Conservation (phyloP, 768 basidiomycete species). For the Mycena metata region DNA sequence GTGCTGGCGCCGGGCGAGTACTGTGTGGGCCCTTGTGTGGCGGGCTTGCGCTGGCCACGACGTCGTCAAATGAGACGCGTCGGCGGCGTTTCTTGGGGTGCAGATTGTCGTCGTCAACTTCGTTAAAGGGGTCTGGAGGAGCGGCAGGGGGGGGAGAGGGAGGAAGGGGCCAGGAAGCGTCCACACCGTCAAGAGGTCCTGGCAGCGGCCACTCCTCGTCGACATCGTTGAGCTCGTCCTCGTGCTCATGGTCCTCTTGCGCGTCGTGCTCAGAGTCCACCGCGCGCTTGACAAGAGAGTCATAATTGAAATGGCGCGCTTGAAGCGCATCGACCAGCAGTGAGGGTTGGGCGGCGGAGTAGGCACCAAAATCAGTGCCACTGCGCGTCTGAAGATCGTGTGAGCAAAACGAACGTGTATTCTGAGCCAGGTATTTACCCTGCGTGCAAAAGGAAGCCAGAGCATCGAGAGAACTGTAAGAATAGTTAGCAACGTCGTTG, state of each 20-base stretch:
- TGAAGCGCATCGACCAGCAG: background rate
- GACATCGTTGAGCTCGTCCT: background rate
- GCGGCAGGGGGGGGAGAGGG: background rate
- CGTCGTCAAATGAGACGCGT: background rate
- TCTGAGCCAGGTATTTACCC: too few relatives aligned
- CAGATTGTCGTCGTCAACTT: background rate
- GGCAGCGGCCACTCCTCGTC: background rate
- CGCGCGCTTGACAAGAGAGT: background rate
- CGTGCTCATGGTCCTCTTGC: background rate
- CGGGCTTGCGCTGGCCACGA: background rate
- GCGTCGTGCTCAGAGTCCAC: background rate
- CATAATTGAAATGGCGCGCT: background rate
- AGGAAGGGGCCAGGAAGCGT: background rate
- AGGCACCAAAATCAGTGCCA: background rate
- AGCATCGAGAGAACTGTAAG: too few relatives aligned
- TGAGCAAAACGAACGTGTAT: too few relatives aligned
- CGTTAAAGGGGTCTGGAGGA: background rate
- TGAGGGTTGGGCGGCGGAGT: background rate
- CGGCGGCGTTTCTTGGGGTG: background rate
- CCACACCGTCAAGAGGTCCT: background rate
- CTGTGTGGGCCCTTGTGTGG: conserved; percentile 10
- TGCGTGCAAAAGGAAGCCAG: too few relatives aligned
- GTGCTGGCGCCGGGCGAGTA: background rate
- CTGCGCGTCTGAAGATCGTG: background rate
- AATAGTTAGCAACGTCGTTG: too few relatives aligned